phyloP scores from a whole-genome alignment of 2,329 filamentous ascomycete genomes.

The Colletotrichum tropicicola region DNA sequence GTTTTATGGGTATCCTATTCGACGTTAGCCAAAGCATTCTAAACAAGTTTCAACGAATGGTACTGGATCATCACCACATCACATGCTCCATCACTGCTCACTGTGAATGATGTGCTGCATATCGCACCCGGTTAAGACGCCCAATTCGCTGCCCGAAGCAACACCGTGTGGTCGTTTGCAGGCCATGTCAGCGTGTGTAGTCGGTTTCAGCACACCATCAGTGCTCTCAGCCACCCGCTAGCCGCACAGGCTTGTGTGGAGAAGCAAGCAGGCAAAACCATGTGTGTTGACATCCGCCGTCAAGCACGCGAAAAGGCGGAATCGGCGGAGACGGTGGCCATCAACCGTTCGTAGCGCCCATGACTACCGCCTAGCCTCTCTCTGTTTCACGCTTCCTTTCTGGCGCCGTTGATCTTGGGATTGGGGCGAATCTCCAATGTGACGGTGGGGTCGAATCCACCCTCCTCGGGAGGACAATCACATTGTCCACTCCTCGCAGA shows the following conservation, averaged over 20 bases:
- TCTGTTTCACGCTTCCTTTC: constrained; percentile 11
- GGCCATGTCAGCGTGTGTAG: neutral
- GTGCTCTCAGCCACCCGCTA: constrained; percentile 9
- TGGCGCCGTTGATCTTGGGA: constrained; percentile 1
- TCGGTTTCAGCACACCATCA: constrained; percentile 16
- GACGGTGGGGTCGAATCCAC: constrained; percentile 12
- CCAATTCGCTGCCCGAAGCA: neutral
- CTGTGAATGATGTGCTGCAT: no score
- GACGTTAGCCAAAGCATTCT: constrained; percentile 24
- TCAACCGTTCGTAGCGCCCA: neutral
- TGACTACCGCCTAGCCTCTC: neutral
- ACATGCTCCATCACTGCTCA: neutral
- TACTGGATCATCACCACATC: neutral
- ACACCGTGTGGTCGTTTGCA: neutral
- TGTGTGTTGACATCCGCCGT: constrained; percentile 3
- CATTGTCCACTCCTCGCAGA: constrained; percentile 3
- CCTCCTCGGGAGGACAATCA: neutral
- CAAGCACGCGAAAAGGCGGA: constrained; percentile 7
- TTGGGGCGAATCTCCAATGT: neutral
- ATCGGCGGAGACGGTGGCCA: neutral
- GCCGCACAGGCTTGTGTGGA: neutral
- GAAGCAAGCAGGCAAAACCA: neutral
- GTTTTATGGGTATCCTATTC: constrained; percentile 11
- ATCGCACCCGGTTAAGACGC: neutral
- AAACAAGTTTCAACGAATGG: neutral